Percentiles rank a stretch among this genome's conserved stretches.
phyloP scores from a whole-genome alignment of 305 asterid species.

The Solanum hybrid region DNA sequence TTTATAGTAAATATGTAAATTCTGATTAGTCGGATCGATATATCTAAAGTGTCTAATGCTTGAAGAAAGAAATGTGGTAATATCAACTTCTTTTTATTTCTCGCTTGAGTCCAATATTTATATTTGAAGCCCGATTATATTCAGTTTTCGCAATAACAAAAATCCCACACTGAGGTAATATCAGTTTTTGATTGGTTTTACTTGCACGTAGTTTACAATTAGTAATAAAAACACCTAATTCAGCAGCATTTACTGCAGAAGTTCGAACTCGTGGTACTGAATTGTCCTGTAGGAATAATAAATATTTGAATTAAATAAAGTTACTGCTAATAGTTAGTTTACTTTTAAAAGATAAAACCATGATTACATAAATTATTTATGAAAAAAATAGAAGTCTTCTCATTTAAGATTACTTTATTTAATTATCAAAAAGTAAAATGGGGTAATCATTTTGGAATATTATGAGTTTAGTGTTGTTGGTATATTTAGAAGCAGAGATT shows the following conservation, averaged over 20 bases:
- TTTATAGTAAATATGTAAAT: not conserved
- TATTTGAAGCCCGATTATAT: too few species aligned
- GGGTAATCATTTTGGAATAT: not conserved
- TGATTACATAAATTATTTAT: not conserved
- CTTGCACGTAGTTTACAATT: not conserved
- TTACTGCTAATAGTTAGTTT: not conserved
- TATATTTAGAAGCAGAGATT: not conserved
- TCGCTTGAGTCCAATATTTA: not conserved
- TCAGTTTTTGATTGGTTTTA: not conserved
- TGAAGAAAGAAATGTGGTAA: not conserved
- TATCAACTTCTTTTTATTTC: too few species aligned
- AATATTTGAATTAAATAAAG: not conserved
- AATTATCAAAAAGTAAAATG: not conserved
- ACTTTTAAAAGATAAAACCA: not conserved
- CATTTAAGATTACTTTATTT: not conserved
- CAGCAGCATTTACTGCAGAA: not conserved
- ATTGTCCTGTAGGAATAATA: not conserved
- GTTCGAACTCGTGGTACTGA: not conserved
- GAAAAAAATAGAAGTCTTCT: not conserved
- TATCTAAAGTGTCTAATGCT: not conserved
- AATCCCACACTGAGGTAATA: not conserved
- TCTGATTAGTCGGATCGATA: not conserved
- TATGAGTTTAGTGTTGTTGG: not conserved
- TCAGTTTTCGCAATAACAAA: too few species aligned
- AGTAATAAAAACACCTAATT: not conserved